Evolutionary conservation across 768 basidiomycete genomes (phyloP), one percentile per base, ranked within the genome.

Genomic region (Termitomyces eurrhizus): DNA sequence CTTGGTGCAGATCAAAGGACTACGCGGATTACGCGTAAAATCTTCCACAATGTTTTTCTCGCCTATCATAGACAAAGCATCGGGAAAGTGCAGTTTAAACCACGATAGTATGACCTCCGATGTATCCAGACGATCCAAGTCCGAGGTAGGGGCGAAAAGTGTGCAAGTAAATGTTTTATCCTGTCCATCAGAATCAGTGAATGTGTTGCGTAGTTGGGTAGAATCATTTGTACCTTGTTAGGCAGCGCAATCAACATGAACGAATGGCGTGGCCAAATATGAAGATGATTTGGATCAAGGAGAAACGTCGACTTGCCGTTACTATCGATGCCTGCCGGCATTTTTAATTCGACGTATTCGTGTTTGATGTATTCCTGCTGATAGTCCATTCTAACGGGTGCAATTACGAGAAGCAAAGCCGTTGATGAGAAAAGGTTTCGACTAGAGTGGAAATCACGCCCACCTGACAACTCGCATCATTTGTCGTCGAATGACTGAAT

Each of bases 211-310:
- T 61, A 58, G 59, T 51, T 46, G 53, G 52, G 36, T 53, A 68
- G 62, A 64, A 55, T 65, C 29, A 64, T 56, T 69, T 77, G 76
- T 77, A 96, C 96, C 83, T 92, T 89, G 80, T 99, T 99, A 66
- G 96, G 95, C 59, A 99, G 86, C 24, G 94, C 96, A 69, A 99
- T 98, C 68, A 99, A 85, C 96, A 99, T 99, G 82, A 98, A 98
- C 51, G 94, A 93, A 74, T 95, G 92, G 71, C 96, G 90, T 65
- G 96, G 97, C 96, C 96, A 99, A 69, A 99, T 98, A 78, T 99
- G 96, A 66, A 99, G 87, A 75, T 98, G 92, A 74, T 91, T 90
- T 68, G 92, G 91, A 81, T 95, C 93, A 74, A 99, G 88, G 60
- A 87, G 79, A 79, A 90, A 98, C 32, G 77, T 78, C 64, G 87